phyloP scores from a whole-genome alignment of 2,329 filamentous ascomycete genomes.

The Capronia americana region DNA sequence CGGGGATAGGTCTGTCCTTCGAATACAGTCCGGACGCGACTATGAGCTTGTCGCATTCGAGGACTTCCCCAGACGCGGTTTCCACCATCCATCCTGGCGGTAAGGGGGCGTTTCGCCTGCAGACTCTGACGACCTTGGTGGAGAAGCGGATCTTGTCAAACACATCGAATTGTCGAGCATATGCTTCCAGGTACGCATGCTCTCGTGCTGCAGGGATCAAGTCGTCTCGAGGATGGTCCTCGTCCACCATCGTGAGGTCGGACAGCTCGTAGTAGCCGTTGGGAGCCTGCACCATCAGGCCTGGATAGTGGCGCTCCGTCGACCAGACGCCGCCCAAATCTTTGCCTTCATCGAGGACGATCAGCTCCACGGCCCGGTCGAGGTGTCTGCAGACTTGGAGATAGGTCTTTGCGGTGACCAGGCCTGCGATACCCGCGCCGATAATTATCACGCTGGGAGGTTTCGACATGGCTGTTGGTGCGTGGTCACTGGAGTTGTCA shows the following conservation, averaged over 20 bases:
- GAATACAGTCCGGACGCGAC: constrained; percentile 43
- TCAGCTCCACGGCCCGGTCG: constrained; percentile 29
- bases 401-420: constrained; percentile 44
- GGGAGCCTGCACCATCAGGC: constrained; percentile 42
- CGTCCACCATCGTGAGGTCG: constrained; percentile 38
- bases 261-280: constrained; percentile 44
- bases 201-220: constrained; percentile 43
- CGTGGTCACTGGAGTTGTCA: not conserved
- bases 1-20: constrained; percentile 38
- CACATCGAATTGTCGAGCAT: constrained; percentile 40
- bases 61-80: constrained; percentile 19
- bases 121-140: constrained; percentile 39
- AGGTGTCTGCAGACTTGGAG: constrained; percentile 37
- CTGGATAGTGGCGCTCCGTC: constrained; percentile 42
- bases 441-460: constrained; percentile 33
- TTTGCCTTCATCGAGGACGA: constrained; percentile 41
- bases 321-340: constrained; percentile 43
- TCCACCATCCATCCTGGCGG: constrained; percentile 40
- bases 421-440: constrained; percentile 40
- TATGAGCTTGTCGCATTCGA: constrained; percentile 43
- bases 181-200: constrained; percentile 40
- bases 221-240: constrained; percentile 20
- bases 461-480: constrained; percentile 5
- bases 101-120: constrained; percentile 32
- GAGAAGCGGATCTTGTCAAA: constrained; percentile 39